phyloP scores from a whole-genome alignment of 148 eudicot species.

The Arctostaphylos glauca region DNA sequence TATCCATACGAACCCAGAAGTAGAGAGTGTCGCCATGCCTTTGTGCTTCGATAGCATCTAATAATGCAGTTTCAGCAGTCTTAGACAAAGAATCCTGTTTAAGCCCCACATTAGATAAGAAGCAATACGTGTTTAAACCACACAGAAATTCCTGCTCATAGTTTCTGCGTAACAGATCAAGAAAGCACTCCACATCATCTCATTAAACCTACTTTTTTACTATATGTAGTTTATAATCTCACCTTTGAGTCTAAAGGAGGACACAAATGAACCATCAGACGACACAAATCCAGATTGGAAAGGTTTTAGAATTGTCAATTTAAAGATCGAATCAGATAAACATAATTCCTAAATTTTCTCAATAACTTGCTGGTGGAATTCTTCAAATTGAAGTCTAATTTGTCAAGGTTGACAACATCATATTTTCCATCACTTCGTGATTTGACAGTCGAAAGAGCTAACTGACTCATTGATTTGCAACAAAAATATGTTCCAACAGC shows the following conservation, averaged over 20 bases:
- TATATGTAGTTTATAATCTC: background rate
- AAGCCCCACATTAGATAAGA: conserved; percentile 16
- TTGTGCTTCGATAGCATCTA: conserved; percentile 59
- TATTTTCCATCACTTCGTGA: background rate
- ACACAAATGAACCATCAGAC: background rate
- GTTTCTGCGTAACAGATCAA: background rate
- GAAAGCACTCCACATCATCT: background rate
- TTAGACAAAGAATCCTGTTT: conserved; percentile 70
- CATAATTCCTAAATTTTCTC: background rate
- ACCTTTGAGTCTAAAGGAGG: background rate
- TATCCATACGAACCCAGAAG: conserved; percentile 88
- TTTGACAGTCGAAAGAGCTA: background rate
- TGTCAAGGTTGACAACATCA: background rate
- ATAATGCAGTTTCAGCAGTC: conserved; percentile 62
- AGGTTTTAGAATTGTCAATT: background rate
- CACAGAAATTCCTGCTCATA: background rate
- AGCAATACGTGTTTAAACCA: conserved; percentile 8
- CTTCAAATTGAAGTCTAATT: background rate
- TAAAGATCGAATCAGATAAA: background rate
- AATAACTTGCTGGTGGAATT: background rate
- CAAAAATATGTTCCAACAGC: background rate
- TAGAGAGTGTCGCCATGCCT: conserved; percentile 74
- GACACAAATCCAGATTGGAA: background rate
- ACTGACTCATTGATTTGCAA: background rate
- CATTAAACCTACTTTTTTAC: no score